Conservation (phyloP, 306 rosid species). For the Glycine latifolia region DNA sequence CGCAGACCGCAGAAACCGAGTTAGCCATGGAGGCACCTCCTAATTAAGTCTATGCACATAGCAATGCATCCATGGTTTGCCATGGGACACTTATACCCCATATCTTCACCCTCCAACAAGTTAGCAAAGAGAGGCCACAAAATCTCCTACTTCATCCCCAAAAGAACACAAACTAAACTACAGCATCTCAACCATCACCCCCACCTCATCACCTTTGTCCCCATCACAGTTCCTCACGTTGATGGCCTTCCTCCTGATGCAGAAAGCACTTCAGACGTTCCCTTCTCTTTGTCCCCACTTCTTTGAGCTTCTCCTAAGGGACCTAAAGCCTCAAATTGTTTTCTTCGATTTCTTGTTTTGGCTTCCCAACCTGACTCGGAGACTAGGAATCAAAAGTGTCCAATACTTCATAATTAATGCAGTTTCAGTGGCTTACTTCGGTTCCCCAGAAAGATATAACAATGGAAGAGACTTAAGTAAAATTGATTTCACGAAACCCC, state of each 20-base stretch:
- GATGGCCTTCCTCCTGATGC: constrained; percentile 48
- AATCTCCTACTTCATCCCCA: constrained; percentile 50
- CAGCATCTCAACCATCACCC: constrained; percentile 40
- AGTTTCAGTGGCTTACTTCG: neutral
- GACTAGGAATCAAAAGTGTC: constrained; percentile 38
- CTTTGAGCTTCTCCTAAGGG: constrained; percentile 24
- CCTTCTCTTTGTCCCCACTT: constrained; percentile 4
- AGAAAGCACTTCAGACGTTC: constrained; percentile 48
- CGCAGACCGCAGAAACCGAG: too few relatives aligned
- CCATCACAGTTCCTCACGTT: constrained; percentile 44
- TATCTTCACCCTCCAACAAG: constrained; percentile 50
- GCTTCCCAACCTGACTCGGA: constrained; percentile 44
- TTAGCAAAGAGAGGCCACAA: constrained; percentile 48
- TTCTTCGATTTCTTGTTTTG: constrained; percentile 47
- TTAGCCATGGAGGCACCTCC: constrained; percentile 36
- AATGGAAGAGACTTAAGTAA: too few relatives aligned
- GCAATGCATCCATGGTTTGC: constrained; percentile 58
- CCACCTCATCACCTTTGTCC: constrained; percentile 37
- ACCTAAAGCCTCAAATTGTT: constrained; percentile 42
- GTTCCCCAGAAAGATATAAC: neutral
- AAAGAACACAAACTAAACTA: constrained; percentile 32
- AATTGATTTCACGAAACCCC: constrained; percentile 42
- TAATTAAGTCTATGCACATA: constrained; percentile 37
- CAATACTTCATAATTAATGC: constrained; percentile 22
- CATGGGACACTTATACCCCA: constrained; percentile 49